Conservation (phyloP, 2,329 filamentous ascomycete genomes). For the Arthrobotrys iridis region DNA sequence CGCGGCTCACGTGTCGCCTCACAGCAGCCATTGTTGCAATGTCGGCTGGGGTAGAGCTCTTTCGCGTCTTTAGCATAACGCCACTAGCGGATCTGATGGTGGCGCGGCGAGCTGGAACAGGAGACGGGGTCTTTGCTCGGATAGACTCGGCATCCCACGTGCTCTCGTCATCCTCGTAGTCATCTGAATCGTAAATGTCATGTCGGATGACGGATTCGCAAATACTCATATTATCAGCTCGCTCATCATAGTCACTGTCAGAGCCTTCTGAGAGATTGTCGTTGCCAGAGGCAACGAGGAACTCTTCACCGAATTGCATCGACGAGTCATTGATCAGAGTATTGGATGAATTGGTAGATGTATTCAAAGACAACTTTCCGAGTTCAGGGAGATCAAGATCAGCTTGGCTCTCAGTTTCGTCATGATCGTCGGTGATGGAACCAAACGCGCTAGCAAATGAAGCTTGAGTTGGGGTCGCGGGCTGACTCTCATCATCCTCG, state of each 20-base stretch:
- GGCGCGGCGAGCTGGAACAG: slow-evolving; percentile 81
- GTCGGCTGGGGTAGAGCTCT: slow-evolving; percentile 87
- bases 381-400: slow-evolving; percentile 38
- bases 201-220: slow-evolving; percentile 84
- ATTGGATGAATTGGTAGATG: slow-evolving; percentile 9
- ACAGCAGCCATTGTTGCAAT: slow-evolving; percentile 84
- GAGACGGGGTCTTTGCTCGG: slow-evolving; percentile 63
- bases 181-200: slow-evolving; percentile 66
- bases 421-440: slow-evolving; percentile 48
- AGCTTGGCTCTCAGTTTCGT: slow-evolving; percentile 22
- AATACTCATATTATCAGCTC: slow-evolving; percentile 72
- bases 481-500: slow-evolving; percentile 62
- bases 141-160: slow-evolving; percentile 55
- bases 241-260: slow-evolving; percentile 65
- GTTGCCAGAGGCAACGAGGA: slow-evolving; percentile 9
- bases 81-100: slow-evolving; percentile 86
- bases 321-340: slow-evolving; percentile 15
- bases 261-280: slow-evolving; percentile 10
- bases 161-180: slow-evolving; percentile 59
- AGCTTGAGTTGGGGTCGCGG: slow-evolving; percentile 64
- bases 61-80: slow-evolving; percentile 85
- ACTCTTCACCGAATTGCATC: slow-evolving; percentile 7
- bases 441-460: slow-evolving; percentile 52
- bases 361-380: slow-evolving; percentile 3
- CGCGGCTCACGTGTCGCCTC: slow-evolving; percentile 83